phyloP scores from a whole-genome alignment of 257 asterid species.

The Capsicum pubescens region DNA sequence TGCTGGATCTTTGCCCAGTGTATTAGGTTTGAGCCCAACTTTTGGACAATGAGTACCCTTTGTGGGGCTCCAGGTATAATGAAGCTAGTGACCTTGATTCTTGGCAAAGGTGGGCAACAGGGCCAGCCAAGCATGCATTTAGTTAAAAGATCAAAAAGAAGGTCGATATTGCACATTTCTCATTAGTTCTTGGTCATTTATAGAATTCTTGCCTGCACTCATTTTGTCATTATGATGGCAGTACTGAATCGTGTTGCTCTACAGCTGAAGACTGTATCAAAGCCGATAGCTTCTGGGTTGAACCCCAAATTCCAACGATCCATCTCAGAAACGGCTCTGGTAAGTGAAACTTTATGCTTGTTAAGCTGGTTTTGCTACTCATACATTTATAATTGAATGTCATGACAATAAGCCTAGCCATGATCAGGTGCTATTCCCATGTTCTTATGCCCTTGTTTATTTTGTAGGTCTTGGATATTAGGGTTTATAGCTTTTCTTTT shows the following conservation, averaged over 20 bases:
- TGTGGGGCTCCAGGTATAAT: background rate
- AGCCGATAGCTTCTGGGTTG: too few relatives aligned
- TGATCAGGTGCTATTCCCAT: conserved; percentile 59
- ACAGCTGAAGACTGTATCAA: too few relatives aligned
- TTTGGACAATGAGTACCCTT: background rate
- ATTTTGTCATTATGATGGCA: background rate
- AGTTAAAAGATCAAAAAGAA: background rate
- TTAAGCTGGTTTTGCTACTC: background rate
- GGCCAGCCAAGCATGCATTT: background rate
- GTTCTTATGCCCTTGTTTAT: background rate
- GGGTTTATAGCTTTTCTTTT: background rate
- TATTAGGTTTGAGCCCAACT: background rate
- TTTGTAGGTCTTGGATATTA: background rate
- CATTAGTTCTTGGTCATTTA: background rate
- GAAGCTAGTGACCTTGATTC: background rate
- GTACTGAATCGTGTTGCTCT: too few relatives aligned
- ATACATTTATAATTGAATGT: background rate
- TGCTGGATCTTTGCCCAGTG: too few relatives aligned
- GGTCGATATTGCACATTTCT: background rate
- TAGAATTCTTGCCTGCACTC: background rate
- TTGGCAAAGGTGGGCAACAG: background rate
- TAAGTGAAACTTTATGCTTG: conserved; percentile 15
- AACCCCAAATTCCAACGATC: too few relatives aligned
- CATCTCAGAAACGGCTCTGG: too few relatives aligned
- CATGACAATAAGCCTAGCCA: conserved; percentile 26